Evolutionary conservation across 2,329 filamentous ascomycete genomes (phyloP).

Genomic region (Xylaria sp.): DNA sequence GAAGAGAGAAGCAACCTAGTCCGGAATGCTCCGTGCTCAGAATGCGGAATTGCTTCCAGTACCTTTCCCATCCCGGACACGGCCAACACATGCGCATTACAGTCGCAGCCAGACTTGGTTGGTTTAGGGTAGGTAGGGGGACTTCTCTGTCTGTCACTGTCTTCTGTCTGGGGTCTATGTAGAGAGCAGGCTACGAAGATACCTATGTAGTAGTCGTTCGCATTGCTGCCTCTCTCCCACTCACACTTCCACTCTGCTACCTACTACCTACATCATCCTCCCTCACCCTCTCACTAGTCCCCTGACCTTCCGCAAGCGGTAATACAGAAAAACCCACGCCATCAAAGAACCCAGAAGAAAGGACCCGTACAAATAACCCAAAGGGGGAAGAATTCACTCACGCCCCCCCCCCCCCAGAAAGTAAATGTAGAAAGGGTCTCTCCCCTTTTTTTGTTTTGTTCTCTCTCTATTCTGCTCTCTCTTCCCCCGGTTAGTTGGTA

Average conservation of each 20-base stretch:
- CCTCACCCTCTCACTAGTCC: neutral
- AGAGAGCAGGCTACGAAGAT: no score
- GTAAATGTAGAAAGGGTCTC: slow-evolving; percentile 10
- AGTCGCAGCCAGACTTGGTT: neutral
- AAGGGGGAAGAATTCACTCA: slow-evolving; percentile 26
- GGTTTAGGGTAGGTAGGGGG: neutral
- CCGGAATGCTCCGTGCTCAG: slow-evolving; percentile 28
- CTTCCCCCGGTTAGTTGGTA: slow-evolving; percentile 9
- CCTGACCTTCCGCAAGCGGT: slow-evolving; percentile 31
- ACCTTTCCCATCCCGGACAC: slow-evolving; percentile 23
- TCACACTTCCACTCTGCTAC: no score
- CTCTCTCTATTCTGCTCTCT: slow-evolving; percentile 15
- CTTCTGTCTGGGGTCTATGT: neutral
- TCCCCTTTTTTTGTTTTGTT: slow-evolving; percentile 18
- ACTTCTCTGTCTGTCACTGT: neutral
- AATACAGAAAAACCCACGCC: slow-evolving; percentile 18
- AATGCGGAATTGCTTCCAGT: slow-evolving; percentile 7
- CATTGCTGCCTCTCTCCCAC: slow-evolving; percentile 8
- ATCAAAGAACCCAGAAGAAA: slow-evolving; percentile 25
- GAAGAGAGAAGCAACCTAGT: neutral
- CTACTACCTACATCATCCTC: no score
- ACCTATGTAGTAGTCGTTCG: neutral
- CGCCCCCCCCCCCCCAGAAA: slow-evolving; percentile 7
- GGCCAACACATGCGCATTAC: slow-evolving; percentile 12
- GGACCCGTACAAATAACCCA: slow-evolving; percentile 30